Base-by-base conservation (phyloP, 192 early-diverging fungal species). In the Pilaira anomala region DNA sequence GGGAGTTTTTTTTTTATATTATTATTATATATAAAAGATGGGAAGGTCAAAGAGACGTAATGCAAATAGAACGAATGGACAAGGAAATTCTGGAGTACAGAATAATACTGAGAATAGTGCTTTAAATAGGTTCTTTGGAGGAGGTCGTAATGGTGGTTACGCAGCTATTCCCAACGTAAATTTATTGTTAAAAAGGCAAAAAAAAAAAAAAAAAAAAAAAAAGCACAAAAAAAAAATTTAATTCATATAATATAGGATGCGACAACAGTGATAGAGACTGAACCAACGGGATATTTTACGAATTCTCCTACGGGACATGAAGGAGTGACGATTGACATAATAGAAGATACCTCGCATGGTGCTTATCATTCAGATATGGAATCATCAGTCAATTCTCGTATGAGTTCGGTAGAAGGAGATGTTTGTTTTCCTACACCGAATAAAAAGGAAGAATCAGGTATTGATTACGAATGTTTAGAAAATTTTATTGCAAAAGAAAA, bases 391-490 rank as follows among this genome's bases (percentile, higher is more conserved):
- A 39, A 58, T 12, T 58, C 56, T 1, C 40, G 39, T 13, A 42
- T 58, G 40, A 40, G 40, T 24, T 56, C 62, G n/a, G 41, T 63
- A 0, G 45, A 73, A 53, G 64, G 55, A 12, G 71, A 73, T 53
- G 62, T 73, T 6, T 73, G 71, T 26, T 63, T 67, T 28, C 65
- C 71, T 40, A 41, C 45, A 7, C 53, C 51, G 5, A 54, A 57
- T 14, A 51, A 63, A 42, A 39, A 30, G 16, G 26, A 40, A 25
- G 36, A 68, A 33, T 40, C 21, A 11, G 60, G 48, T 2, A 57
- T 73, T 18, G 71, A 73, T 22, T 67, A 44, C 21, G 60, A 67
- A 1, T 53, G 54, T 21, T 30, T 73, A 19, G 65, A 73, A 46
- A 39, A 58, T 7, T 73, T 48, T 44, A 46, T 73, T 36, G 30